Conservation (phyloP, 2,329 filamentous ascomycete species). For the Purpureocillium takamizusanense region DNA sequence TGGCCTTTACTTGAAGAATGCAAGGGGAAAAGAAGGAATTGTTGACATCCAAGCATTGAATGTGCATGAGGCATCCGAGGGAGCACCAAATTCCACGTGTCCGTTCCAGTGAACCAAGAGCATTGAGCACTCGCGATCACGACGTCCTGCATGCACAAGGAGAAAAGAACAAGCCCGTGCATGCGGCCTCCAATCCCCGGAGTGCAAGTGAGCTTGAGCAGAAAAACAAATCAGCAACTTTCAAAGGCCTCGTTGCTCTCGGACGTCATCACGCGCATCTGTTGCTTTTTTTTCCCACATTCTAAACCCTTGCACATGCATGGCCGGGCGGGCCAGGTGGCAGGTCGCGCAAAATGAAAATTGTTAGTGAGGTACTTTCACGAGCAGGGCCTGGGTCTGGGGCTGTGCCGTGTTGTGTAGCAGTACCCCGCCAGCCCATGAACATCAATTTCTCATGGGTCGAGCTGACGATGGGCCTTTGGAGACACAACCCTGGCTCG, state of each 20-base stretch:
- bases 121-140: too few relatives aligned
- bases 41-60: not conserved
- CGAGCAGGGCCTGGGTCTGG: conserved; percentile 9
- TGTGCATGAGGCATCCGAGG: not conserved
- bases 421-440: conserved; percentile 18
- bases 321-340: too few relatives aligned
- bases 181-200: too few relatives aligned
- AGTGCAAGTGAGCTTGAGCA: not conserved
- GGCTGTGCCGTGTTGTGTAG: conserved; percentile 17
- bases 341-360: conserved; percentile 14
- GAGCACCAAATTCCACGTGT: conserved; percentile 6
- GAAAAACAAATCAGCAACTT: not conserved
- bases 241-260: not conserved
- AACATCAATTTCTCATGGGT: conserved; percentile 19
- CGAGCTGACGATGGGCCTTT: too few relatives aligned
- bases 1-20: not conserved
- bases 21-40: conserved; percentile 1
- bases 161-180: too few relatives aligned
- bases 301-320: not conserved
- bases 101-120: conserved; percentile 3
- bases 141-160: too few relatives aligned
- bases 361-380: conserved; percentile 30
- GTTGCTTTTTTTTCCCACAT: not conserved
- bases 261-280: too few relatives aligned
- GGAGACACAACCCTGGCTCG: too few relatives aligned